A percentile compares a stretch with the other conserved stretches of the same genome.
Conservation (phyloP, 495 filamentous ascomycete genomes). For the Annulohypoxylon bovei region DNA sequence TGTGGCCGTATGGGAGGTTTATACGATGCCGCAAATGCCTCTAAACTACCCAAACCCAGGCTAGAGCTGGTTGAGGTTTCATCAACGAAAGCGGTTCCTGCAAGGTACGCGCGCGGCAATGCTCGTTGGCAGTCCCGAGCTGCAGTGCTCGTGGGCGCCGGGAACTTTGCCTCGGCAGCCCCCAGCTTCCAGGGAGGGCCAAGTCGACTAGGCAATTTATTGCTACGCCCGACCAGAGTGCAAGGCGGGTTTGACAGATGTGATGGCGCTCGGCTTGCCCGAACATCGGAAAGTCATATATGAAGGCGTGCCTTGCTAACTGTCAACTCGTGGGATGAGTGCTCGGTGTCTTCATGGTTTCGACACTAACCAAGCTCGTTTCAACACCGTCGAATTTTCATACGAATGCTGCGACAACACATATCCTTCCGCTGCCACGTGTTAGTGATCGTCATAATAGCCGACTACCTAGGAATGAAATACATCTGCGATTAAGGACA, state of each 20-base stretch:
- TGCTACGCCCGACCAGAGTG: conserved; percentile 20
- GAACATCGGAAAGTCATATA: not conserved
- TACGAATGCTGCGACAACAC: not conserved
- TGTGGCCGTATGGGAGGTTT: not conserved
- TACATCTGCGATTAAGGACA: not conserved
- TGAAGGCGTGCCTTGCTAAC: not conserved
- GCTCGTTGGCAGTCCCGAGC: conserved; percentile 16
- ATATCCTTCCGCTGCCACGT: not conserved
- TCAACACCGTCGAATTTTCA: not conserved
- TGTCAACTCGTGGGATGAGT: not conserved
- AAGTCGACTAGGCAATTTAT: conserved; percentile 18
- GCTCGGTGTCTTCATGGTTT: not conserved
- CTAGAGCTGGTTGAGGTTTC: conserved; percentile 26
- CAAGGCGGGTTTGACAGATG: conserved; percentile 8
- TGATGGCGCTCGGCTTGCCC: not conserved
- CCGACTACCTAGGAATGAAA: not conserved
- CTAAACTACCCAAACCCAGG: conserved; percentile 6
- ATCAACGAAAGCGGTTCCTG: conserved; percentile 28
- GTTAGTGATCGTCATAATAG: not conserved
- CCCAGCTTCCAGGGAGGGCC: conserved; percentile 4
- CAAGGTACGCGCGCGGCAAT: conserved; percentile 38
- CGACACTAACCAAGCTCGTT: not conserved
- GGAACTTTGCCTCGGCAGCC: conserved; percentile 5
- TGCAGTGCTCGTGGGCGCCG: conserved; percentile 21
- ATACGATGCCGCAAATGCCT: conserved; percentile 11